Percentiles rank a stretch among this genome's conserved stretches.
Conservation (phyloP, 306 rosid genomes). For the Dryas drummondii region DNA sequence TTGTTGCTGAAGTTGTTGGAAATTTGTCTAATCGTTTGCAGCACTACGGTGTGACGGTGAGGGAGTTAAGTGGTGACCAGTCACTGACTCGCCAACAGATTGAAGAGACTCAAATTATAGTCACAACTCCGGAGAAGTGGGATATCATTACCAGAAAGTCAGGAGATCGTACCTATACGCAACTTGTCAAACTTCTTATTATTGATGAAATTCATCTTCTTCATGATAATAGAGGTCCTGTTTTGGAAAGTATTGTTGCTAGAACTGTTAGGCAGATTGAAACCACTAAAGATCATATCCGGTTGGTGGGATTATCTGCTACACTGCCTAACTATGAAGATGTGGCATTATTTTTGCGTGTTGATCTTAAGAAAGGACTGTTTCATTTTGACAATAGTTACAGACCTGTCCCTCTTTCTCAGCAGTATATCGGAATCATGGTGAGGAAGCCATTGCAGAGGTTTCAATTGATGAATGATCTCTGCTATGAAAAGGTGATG, state of each 20-base stretch:
- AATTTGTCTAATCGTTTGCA: slow-evolving; percentile 90
- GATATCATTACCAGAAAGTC: slow-evolving; percentile 95
- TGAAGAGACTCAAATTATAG: slow-evolving; percentile 95
- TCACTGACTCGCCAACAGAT: slow-evolving; percentile 84
- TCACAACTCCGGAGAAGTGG: slow-evolving; percentile 99
- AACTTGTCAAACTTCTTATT: slow-evolving; percentile 83
- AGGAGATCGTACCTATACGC: slow-evolving; percentile 93
- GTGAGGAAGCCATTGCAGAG: slow-evolving; percentile 97
- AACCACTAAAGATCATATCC: slow-evolving; percentile 84
- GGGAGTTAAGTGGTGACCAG: slow-evolving; percentile 97
- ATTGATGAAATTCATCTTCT: slow-evolving; percentile 98
- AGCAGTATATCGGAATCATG: slow-evolving; percentile 85
- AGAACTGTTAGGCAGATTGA: slow-evolving; percentile 97
- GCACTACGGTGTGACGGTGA: slow-evolving; percentile 77
- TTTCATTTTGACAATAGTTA: slow-evolving; percentile 86
- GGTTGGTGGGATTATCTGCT: slow-evolving; percentile 94
- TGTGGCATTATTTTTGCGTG: slow-evolving; percentile 89
- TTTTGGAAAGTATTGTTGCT: slow-evolving; percentile 94
- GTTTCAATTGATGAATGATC: slow-evolving; percentile 96
- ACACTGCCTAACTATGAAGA: slow-evolving; percentile 92
- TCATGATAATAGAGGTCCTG: slow-evolving; percentile 97
- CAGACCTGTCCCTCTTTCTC: slow-evolving; percentile 95
- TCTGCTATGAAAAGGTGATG: slow-evolving; percentile 91
- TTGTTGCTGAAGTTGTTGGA: slow-evolving; percentile 96
- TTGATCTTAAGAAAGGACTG: slow-evolving; percentile 62